Base-by-base conservation (phyloP, 2,329 filamentous ascomycete genomes). In the Metarhizium humberi region DNA sequence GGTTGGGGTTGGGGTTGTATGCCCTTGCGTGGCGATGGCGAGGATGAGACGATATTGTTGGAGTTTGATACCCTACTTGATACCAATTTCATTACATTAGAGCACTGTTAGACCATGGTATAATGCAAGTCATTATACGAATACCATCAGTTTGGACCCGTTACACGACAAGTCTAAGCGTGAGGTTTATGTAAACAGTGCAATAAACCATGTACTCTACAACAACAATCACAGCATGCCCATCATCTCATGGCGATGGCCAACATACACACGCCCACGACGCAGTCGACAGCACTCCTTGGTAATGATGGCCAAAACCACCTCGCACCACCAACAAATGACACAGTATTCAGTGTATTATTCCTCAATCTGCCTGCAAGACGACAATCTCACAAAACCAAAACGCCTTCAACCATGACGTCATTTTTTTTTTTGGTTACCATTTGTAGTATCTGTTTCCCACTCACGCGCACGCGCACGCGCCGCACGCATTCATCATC, bases 321-420 rank as follows among this genome's bases (percentile, higher is more conserved):
- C 5, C 14, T 40, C 38, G 38, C 2, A 40, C 8, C 40, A 13
- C 40, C 11, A 18, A 45, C 6, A 45, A 18, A 20, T 10, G 42
- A 45, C 6, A 45, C 6, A 45, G 18, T 10, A 18, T 45, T 25
- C 4, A 20, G 42, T 20, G 20, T 45, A 7, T 45, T 20, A 6
- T 14, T 48, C 25, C 4, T 30, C 45, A 45, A 45, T 48, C 18
- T 29, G 20, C 45, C 25, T 29, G 45, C 45, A 48, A 48, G 45
- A 30, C 45, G 11, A 48, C 45, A 48, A 48, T 30, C 25, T 48
- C 45, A 48, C 45, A 48, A 30, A 48, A 1, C 45, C 18, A 14
- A n/a, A 53, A 46, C 40, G 32, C 32, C 43, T 53, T 40, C 29
- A 40, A n/a, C 51, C 45, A 53, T 53, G 51, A 53, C 51, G 43